Percentiles rank a stretch among this genome's conserved stretches.
These are phyloP conservation scores for Cladochytrium replicatum DNA, from an alignment of 192 early-diverging fungal genomes.

Conservation along the genomic window DNA sequence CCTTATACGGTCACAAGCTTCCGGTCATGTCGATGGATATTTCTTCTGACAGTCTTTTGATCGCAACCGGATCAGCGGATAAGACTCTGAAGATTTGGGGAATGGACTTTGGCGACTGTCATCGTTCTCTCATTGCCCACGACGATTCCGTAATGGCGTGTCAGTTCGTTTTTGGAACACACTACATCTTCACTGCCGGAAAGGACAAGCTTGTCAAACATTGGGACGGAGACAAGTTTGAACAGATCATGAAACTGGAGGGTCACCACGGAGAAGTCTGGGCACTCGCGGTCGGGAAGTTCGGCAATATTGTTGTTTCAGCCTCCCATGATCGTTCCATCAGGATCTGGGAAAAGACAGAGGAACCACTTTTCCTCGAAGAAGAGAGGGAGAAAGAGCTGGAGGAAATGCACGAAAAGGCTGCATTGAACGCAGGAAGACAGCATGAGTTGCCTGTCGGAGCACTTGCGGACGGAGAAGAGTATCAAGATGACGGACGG, in stretches of 20 bases:
- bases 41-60: slow-evolving; percentile 81
- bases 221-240: slow-evolving; percentile 97
- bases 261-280: slow-evolving; percentile 92
- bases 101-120: slow-evolving; percentile 98
- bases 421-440: slow-evolving; percentile 52
- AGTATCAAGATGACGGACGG: slow-evolving; percentile 33
- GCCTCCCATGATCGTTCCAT: slow-evolving; percentile 90
- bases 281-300: slow-evolving; percentile 81
- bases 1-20: slow-evolving; percentile 94
- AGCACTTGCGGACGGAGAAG: slow-evolving; percentile 19
- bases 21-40: slow-evolving; percentile 99
- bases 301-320: slow-evolving; percentile 80
- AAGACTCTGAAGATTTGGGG: slow-evolving; percentile 99
- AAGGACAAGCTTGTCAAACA: slow-evolving; percentile 89
- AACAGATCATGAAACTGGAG: slow-evolving; percentile 85
- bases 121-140: slow-evolving; percentile 86
- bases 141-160: slow-evolving; percentile 82
- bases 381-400: slow-evolving; percentile 93
- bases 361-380: slow-evolving; percentile 81
- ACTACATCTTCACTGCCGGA: slow-evolving; percentile 88
- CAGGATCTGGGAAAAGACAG: slow-evolving; percentile 91
- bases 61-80: slow-evolving; percentile 92
- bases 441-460: neutral
- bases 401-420: slow-evolving; percentile 80
- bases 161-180: slow-evolving; percentile 87